These are phyloP conservation scores for Thelonectria blattea DNA, from an alignment of 2,329 filamentous ascomycete species.

Conservation along the genomic window DNA sequence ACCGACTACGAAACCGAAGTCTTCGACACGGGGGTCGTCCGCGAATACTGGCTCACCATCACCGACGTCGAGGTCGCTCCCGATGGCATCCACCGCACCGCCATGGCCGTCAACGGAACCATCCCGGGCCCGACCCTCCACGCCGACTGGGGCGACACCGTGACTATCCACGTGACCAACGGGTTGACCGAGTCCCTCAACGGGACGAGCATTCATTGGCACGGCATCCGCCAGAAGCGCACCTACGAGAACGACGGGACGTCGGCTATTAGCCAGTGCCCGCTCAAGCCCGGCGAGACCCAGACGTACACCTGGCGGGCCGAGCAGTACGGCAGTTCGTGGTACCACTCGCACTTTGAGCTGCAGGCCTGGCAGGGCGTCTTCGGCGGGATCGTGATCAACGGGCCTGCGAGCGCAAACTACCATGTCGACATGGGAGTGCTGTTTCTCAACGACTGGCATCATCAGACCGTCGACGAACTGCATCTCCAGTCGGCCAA, in stretches of 20 bases:
- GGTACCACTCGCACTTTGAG: conserved; percentile 31
- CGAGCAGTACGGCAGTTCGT: conserved; percentile 23
- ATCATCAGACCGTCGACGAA: conserved; percentile 51
- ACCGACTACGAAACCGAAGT: conserved; percentile 52
- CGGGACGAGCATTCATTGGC: conserved; percentile 67
- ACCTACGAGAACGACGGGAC: conserved; percentile 65
- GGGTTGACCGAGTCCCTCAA: conserved; percentile 49
- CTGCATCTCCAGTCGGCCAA: conserved; percentile 40
- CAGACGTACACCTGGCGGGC: conserved; percentile 37
- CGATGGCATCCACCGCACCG: conserved; percentile 51
- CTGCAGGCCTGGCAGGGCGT: conserved; percentile 31
- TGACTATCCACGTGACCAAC: conserved; percentile 63
- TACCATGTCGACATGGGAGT: conserved; percentile 70
- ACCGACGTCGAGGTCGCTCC: conserved; percentile 48
- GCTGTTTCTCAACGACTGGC: conserved; percentile 66
- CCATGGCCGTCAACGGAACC: conserved; percentile 59
- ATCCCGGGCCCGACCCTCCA: conserved; percentile 66
- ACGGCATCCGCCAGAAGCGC: conserved; percentile 64
- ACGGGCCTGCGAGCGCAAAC: conserved; percentile 62
- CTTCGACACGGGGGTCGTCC: conserved; percentile 55
- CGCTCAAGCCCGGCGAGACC: conserved; percentile 55
- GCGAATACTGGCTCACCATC: conserved; percentile 56
- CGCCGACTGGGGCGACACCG: conserved; percentile 57
- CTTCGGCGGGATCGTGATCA: conserved; percentile 47
- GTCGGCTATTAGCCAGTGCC: conserved; percentile 55